phyloP scores from a whole-genome alignment of 2,329 filamentous ascomycete species.

The Talaromyces sp. region DNA sequence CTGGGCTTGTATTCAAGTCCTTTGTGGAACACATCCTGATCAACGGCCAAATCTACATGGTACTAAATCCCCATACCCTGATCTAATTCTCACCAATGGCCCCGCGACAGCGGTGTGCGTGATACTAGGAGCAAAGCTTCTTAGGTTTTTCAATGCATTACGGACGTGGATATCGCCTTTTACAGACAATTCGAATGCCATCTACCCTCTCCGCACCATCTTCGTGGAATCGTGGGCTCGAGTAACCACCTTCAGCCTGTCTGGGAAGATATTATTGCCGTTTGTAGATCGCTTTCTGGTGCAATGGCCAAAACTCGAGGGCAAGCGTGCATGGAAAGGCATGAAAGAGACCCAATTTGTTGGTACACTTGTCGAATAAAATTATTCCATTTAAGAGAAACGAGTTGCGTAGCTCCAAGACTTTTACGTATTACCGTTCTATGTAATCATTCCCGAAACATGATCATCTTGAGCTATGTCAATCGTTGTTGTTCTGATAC shows the following conservation, averaged over 20 bases:
- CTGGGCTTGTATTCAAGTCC: constrained; percentile 55
- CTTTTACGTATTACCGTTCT: neutral
- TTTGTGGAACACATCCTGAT: constrained; percentile 40
- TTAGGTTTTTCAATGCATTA: constrained; percentile 48
- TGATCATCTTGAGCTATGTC: neutral
- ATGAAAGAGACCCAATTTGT: constrained; percentile 37
- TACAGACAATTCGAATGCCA: constrained; percentile 14
- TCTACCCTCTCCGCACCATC: constrained; percentile 64
- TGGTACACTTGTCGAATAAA: constrained; percentile 34
- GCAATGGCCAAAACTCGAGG: constrained; percentile 67
- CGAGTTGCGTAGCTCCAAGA: neutral
- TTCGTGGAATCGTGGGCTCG: constrained; percentile 94
- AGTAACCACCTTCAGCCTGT: constrained; percentile 75
- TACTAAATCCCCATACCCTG: constrained; percentile 51
- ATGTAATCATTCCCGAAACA: neutral
- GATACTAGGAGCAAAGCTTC: constrained; percentile 51
- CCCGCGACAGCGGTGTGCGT: constrained; percentile 83
- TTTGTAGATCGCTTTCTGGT: constrained; percentile 77
- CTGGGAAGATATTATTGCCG: constrained; percentile 68
- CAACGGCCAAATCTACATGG: constrained; percentile 21
- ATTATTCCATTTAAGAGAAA: neutral
- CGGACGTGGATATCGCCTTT: constrained; percentile 11
- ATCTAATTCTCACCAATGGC: constrained; percentile 79
- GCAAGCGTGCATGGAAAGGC: constrained; percentile 34
- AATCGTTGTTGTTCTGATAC: neutral